phyloP scores from a whole-genome alignment of 805 yeast species.

The Hemisphaericaspora nanyangensis region DNA sequence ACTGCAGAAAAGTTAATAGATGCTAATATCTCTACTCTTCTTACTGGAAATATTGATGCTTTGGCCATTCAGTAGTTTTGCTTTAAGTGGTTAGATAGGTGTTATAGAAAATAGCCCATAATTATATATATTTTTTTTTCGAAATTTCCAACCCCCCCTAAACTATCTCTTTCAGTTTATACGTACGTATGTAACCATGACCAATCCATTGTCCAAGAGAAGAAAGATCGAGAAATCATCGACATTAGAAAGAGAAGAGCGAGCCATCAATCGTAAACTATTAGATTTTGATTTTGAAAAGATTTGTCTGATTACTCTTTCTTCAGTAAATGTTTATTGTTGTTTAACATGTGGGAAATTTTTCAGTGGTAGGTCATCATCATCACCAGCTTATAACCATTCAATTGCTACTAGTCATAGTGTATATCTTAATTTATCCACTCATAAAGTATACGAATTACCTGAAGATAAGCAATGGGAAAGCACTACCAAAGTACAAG shows the following conservation, averaged over 20 bases:
- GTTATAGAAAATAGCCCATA: too few species aligned
- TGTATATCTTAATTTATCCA: constrained; percentile 54
- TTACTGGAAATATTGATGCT: constrained; percentile 86
- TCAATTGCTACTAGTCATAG: constrained; percentile 61
- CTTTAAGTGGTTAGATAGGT: too few species aligned
- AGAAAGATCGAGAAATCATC: constrained; percentile 3
- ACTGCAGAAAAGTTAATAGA: constrained; percentile 84
- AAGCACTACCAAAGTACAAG: constrained; percentile 25
- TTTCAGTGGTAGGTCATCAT: constrained; percentile 59
- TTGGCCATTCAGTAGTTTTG: constrained; percentile 71
- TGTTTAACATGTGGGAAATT: constrained; percentile 75
- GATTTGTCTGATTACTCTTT: constrained; percentile 59
- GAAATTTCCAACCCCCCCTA: too few species aligned
- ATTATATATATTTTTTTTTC: too few species aligned
- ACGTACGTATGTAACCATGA: constrained; percentile 1
- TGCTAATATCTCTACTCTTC: constrained; percentile 80
- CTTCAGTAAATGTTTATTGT: constrained; percentile 61
- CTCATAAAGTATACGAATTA: constrained; percentile 48
- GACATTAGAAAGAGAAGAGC: constrained; percentile 29
- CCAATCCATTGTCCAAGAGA: not conserved
- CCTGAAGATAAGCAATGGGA: constrained; percentile 56
- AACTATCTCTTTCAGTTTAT: not conserved
- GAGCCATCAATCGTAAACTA: constrained; percentile 39
- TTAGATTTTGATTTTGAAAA: constrained; percentile 71
- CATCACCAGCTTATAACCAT: constrained; percentile 68